Evolutionary conservation across 1,139 yeast genomes (phyloP), one percentile per base, ranked within the genome.

Genomic region (Blastobotrys proliferans): DNA sequence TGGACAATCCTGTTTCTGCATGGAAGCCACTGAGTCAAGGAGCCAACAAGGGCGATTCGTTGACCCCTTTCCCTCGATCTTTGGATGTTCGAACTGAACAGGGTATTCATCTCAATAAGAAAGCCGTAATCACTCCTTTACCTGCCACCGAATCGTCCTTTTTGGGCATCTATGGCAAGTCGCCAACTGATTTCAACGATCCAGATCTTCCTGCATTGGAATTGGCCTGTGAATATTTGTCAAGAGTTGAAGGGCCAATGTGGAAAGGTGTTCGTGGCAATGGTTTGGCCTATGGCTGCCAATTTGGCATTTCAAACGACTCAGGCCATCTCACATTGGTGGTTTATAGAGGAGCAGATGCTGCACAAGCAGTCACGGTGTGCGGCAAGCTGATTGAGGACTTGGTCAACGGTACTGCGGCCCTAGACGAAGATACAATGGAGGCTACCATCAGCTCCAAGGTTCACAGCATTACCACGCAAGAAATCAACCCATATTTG

Each of bases 241-340:
- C 82, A 53, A 84, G 90, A 22, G 87, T 87, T 19, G 99, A 94
- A 63, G 99, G 99, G 1, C 97, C 98, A 29, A 82, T 92, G 53
- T 92, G 98, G 97, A 77, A 88, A 58, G 95, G 94, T 40, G 85
- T 94, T 31, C 77, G 99, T 64, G 99, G 99, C 30, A 77, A 90
- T 1, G 99, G 99, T 1, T 70, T 87, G 43, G 97, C 97, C 0
- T 94, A 94, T 62, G 97, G 97, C 25, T 94, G 92, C 1, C 72
- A 68, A 44, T 71, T 87, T 50, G 61, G 71, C 24, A 70, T 78
- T 42, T 73, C 74, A 52, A 59, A 77, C 14, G 96, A 88, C 52
- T 68, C 77, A 27, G 94, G 95, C 2, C 76, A 73, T 40, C 64
- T 90, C 47, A 71, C 73, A 9, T 84, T 81, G 56, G 73, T 73